These are phyloP conservation scores for Diaporthe humulicola DNA, from an alignment of 2,329 filamentous ascomycete species.

Conservation along the genomic window DNA sequence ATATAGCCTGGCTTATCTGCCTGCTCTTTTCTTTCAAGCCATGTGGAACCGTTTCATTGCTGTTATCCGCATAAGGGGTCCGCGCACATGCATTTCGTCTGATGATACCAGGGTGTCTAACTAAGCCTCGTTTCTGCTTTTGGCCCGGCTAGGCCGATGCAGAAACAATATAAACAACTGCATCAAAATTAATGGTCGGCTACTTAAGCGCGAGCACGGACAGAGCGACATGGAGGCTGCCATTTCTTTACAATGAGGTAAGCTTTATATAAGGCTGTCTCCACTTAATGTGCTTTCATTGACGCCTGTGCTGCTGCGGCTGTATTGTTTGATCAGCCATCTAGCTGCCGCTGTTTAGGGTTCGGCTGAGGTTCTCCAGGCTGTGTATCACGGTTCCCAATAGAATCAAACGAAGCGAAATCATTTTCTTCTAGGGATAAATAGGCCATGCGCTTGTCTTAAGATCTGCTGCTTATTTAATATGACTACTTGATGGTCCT, in stretches of 20 bases:
- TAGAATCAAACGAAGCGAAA: background rate
- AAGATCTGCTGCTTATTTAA: background rate
- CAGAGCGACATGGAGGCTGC: background rate
- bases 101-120: background rate
- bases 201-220: background rate
- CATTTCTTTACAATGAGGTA: background rate
- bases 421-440: background rate
- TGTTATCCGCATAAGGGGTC: background rate
- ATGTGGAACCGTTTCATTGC: background rate
- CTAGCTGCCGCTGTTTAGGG: background rate
- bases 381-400: background rate
- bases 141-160: background rate
- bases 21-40: background rate
- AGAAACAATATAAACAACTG: background rate
- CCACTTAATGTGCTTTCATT: slow-evolving; percentile 2
- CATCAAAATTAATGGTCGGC: background rate
- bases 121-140: background rate
- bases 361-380: background rate
- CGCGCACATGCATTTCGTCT: background rate
- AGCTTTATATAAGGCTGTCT: slow-evolving; percentile 4
- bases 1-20: no score
- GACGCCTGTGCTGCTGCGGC: background rate
- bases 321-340: background rate
- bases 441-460: background rate
- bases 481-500: background rate